Evolutionary conservation across 2,329 filamentous ascomycete genomes (phyloP).

Genomic region (Tympanopsis confertula): DNA sequence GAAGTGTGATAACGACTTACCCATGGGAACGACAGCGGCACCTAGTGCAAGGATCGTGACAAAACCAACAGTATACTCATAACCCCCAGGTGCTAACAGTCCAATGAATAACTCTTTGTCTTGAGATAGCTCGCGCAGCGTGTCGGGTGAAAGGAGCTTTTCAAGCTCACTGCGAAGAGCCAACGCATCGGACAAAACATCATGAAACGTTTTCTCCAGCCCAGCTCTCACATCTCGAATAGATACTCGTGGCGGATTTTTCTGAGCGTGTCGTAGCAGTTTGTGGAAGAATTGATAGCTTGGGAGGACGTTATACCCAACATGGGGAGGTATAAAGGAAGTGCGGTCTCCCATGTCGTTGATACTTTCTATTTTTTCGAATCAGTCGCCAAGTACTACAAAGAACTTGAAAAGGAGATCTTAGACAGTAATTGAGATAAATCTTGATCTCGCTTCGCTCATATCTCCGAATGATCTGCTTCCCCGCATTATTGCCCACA

Average conservation of each 20-base stretch:
- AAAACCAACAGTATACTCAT: background rate
- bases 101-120: background rate
- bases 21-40: background rate
- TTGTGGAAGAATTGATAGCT: background rate
- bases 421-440: no score
- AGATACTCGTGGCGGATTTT: background rate
- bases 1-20: no score
- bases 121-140: background rate
- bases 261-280: background rate
- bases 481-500: no score
- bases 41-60: background rate
- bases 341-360: background rate
- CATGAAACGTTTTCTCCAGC: background rate
- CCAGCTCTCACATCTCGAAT: slow-evolving; percentile 1
- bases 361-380: no score
- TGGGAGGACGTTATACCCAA: background rate
- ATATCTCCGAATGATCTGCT: no score
- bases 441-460: no score
- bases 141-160: background rate
- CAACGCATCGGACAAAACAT: background rate
- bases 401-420: no score
- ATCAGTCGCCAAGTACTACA: no score
- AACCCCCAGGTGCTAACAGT: background rate
- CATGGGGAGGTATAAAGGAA: background rate
- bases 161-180: background rate